Conservation (phyloP, 2,329 filamentous ascomycete species). For the Cladosporium sp. region DNA sequence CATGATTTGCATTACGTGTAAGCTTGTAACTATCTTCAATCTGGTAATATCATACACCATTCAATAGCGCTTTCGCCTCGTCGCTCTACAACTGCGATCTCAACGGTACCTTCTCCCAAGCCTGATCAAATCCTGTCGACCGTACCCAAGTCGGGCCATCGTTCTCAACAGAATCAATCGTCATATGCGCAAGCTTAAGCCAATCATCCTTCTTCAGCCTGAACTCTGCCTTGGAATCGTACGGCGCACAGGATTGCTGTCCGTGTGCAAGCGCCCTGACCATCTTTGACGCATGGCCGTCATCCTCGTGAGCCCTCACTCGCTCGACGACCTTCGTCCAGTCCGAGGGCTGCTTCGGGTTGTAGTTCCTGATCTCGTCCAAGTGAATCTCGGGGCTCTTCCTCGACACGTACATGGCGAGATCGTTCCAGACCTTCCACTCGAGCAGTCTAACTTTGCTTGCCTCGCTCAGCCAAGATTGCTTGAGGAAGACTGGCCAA, state of each 20-base stretch:
- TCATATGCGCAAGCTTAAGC: slow-evolving; percentile 55
- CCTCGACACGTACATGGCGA: slow-evolving; percentile 67
- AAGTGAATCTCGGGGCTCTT: slow-evolving; percentile 55
- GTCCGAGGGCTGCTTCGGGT: slow-evolving; percentile 39
- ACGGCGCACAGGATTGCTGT: slow-evolving; percentile 46
- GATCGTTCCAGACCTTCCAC: slow-evolving; percentile 72
- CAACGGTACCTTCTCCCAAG: slow-evolving; percentile 49
- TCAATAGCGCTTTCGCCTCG: not conserved
- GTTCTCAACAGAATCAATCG: slow-evolving; percentile 55
- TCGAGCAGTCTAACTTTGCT: slow-evolving; percentile 67
- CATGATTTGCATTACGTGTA: not conserved
- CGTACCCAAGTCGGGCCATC: slow-evolving; percentile 53
- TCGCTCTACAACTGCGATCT: not conserved
- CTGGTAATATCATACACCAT: too few species aligned
- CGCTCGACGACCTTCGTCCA: slow-evolving; percentile 42
- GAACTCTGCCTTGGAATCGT: slow-evolving; percentile 41
- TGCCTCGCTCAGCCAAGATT: slow-evolving; percentile 53
- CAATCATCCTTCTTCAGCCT: slow-evolving; percentile 49
- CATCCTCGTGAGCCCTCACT: slow-evolving; percentile 53
- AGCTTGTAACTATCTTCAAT: too few species aligned
- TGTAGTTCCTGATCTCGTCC: slow-evolving; percentile 56
- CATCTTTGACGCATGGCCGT: slow-evolving; percentile 77
- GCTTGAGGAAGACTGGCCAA: slow-evolving; percentile 55
- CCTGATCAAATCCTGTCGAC: slow-evolving; percentile 56
- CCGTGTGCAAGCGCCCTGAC: slow-evolving; percentile 63